phyloP scores from a whole-genome alignment of 306 rosid species.

The Gleditsia sinensis region DNA sequence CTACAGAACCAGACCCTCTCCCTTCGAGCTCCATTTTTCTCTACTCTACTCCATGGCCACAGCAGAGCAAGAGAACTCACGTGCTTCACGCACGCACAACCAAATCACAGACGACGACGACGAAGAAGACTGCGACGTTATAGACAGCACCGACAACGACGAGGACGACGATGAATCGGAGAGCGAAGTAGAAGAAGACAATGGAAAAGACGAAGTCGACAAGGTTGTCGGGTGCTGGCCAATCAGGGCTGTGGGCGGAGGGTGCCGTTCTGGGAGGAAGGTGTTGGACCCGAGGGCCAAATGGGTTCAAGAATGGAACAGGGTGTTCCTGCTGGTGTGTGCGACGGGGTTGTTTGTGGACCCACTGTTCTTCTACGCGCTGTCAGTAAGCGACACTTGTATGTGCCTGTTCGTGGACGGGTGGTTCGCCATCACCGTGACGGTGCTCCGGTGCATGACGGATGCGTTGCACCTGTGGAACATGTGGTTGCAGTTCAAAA shows the following conservation, averaged over 20 bases:
- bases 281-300: constrained; percentile 58
- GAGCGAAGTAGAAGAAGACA: not conserved
- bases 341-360: constrained; percentile 78
- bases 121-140: not conserved
- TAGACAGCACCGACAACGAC: not conserved
- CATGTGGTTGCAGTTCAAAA: constrained; percentile 80
- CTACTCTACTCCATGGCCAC: constrained; percentile 47
- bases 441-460: constrained; percentile 92
- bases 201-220: not conserved
- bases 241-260: not conserved
- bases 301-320: constrained; percentile 88
- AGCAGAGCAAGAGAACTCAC: constrained; percentile 39
- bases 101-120: constrained; percentile 29
- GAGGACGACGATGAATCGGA: constrained; percentile 1
- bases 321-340: constrained; percentile 70
- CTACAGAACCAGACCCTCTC: not conserved
- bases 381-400: constrained; percentile 73
- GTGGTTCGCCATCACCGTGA: constrained; percentile 87
- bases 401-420: constrained; percentile 89
- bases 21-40: not conserved
- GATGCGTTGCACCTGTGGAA: constrained; percentile 92
- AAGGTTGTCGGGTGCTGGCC: not conserved
- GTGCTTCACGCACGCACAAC: constrained; percentile 38
- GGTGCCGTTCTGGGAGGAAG: constrained; percentile 26
- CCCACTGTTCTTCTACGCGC: constrained; percentile 85